A percentile compares a stretch with the other conserved stretches of the same genome.
phyloP scores from a whole-genome alignment of 1,139 yeast species.

The Hyphopichia pseudoburtonii region DNA sequence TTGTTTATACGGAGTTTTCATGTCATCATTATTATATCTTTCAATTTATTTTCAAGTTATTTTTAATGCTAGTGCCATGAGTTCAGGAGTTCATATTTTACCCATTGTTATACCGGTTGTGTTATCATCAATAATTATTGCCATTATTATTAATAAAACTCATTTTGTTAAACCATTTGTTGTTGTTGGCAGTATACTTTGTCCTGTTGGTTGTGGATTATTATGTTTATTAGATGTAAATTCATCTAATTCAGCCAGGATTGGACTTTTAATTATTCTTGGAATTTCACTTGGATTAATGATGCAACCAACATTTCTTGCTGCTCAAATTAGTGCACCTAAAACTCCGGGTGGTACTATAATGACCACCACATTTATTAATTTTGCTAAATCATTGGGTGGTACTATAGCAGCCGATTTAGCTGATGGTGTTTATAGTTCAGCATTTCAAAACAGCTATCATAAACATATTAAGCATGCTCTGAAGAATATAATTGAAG shows the following conservation, averaged over 20 bases:
- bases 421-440: constrained; percentile 34
- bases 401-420: constrained; percentile 33
- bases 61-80: constrained; percentile 30
- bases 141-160: constrained; percentile 30
- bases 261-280: constrained; percentile 33
- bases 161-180: constrained; percentile 31
- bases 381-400: constrained; percentile 31
- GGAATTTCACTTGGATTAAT: constrained; percentile 33
- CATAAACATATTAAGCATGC: constrained; percentile 16
- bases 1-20: constrained; percentile 19
- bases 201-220: constrained; percentile 37
- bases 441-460: constrained; percentile 23
- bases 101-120: constrained; percentile 39
- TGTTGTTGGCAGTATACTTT: constrained; percentile 24
- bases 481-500: constrained; percentile 17
- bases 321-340: constrained; percentile 37
- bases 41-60: constrained; percentile 42
- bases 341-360: constrained; percentile 37
- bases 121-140: constrained; percentile 27
- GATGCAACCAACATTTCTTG: constrained; percentile 29
- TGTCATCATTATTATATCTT: constrained; percentile 24
- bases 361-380: constrained; percentile 33
- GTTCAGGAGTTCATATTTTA: constrained; percentile 39
- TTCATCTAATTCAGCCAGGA: constrained; percentile 24
- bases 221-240: constrained; percentile 30